These are phyloP conservation scores for Sugiyamaella floridensis DNA, from an alignment of 805 yeast genomes.

Conservation along the genomic window DNA sequence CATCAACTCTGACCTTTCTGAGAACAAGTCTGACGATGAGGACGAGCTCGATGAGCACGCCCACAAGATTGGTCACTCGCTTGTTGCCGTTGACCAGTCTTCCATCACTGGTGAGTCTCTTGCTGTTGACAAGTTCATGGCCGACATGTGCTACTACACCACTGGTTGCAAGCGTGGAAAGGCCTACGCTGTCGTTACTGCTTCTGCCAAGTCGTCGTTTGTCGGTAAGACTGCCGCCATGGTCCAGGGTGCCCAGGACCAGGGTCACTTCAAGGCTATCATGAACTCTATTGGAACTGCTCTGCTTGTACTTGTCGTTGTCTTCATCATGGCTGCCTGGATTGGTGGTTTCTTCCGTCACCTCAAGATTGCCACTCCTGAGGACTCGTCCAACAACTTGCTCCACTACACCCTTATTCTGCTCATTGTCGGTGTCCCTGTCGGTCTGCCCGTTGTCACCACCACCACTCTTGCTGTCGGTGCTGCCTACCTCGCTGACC, in stretches of 20 bases:
- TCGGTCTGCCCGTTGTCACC: conserved; percentile 96
- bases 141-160: conserved; percentile 86
- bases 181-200: conserved; percentile 86
- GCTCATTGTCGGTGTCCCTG: conserved; percentile 97
- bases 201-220: conserved; percentile 91
- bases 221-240: conserved; percentile 97
- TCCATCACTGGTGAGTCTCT: conserved; percentile 97
- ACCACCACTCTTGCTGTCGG: conserved; percentile 99
- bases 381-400: conserved; percentile 39
- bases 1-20: conserved; percentile 30
- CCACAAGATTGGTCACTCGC: conserved; percentile 80
- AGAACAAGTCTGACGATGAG: conserved; percentile 21
- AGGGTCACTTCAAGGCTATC: conserved; percentile 97
- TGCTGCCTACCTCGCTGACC: conserved; percentile 96
- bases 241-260: conserved; percentile 92
- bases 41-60: conserved; percentile 38
- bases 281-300: conserved; percentile 96
- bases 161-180: conserved; percentile 96
- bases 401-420: conserved; percentile 90
- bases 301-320: conserved; percentile 77
- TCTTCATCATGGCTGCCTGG: conserved; percentile 84
- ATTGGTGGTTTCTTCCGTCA: conserved; percentile 93
- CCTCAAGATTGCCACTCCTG: conserved; percentile 67
- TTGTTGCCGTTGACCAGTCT: conserved; percentile 77
- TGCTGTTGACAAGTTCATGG: conserved; percentile 89